Base-by-base conservation (phyloP, 1,284 basidiomycete genomes). In the Rhodotorula sp. region DNA sequence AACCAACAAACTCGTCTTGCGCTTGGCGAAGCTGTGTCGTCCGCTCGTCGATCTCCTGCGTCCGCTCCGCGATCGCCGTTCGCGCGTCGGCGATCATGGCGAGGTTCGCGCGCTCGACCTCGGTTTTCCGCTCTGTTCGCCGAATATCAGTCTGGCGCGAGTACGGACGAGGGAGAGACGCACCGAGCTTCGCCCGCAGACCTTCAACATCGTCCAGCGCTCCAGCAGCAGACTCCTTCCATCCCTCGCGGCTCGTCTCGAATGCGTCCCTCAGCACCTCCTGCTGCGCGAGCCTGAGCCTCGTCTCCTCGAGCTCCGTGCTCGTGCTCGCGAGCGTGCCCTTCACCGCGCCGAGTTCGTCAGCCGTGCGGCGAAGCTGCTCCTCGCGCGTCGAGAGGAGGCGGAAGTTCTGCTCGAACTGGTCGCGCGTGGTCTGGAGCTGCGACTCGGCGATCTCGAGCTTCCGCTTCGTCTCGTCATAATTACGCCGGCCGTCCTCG, bases 371-470 rank as follows among this genome's bases (percentile, higher is more conserved):
- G 34, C 67, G 61, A 21, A 79, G 51, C 59, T 77, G 74, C 32
- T 76, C 72, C 36, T 78, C 69, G 50, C 74, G 67, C 57, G 67
- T 75, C 17, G 61, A 63, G 29, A 97, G 84, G 64, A 93, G 78
- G 1, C 85, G 87, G 70, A 93, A 90, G 77, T 91, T 90, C 79
- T 94, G 89, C 80, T 96, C 92, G 77, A 94, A 95, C 82, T 97
- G 93, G 72, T 93, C 91, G 67, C 90, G 86, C n/a, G 92, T 87
- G 41, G 85, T 88, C 65, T 87, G 83, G 80, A 94, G 85, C 81
- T 95, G 91, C 60, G 88, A 87, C 78, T 93, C 90, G n/a, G 91
- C 85, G 50, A 93, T 88, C 76, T 90, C 89, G 17, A 91, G 88
- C 79, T 91, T 89, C 78, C 90, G 89, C 80, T 88, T 89, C 25